These are phyloP conservation scores for Macaranga tanarius DNA, from an alignment of 441 rosid species.

Conservation along the genomic window DNA sequence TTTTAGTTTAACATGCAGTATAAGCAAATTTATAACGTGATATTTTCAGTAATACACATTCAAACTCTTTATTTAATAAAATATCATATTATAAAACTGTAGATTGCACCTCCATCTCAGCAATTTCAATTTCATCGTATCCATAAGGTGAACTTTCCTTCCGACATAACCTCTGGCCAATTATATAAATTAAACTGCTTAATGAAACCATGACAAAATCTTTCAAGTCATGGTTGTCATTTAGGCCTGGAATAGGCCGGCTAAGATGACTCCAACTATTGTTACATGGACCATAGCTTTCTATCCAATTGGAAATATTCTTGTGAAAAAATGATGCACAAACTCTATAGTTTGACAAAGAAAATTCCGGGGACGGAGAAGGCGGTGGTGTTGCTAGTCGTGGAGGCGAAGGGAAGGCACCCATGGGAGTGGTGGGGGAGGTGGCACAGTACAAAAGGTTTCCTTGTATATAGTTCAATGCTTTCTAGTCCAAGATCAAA, in stretches of 20 bases:
- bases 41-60: slow-evolving; percentile 27
- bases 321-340: slow-evolving; percentile 37
- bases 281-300: slow-evolving; percentile 35
- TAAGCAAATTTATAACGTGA: slow-evolving; percentile 51
- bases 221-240: slow-evolving; percentile 40
- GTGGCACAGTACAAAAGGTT: not conserved
- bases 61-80: slow-evolving; percentile 30
- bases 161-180: slow-evolving; percentile 42
- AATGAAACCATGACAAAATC: slow-evolving; percentile 43
- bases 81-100: slow-evolving; percentile 33
- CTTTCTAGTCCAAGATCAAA: slow-evolving; percentile 14
- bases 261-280: slow-evolving; percentile 42
- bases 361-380: not conserved
- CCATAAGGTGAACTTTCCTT: slow-evolving; percentile 12
- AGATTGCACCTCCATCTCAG: slow-evolving; percentile 18
- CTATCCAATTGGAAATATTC: slow-evolving; percentile 40
- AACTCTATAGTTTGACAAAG: slow-evolving; percentile 18
- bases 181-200: slow-evolving; percentile 34
- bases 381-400: slow-evolving; percentile 3
- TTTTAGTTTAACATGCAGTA: slow-evolving; percentile 27
- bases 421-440: slow-evolving; percentile 11
- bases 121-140: slow-evolving; percentile 17
- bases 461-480: not conserved
- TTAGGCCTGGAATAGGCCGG: slow-evolving; percentile 30
- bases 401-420: not conserved